Conservation (phyloP, 73 alveolate genomes). For the Loxodes magnus region DNA sequence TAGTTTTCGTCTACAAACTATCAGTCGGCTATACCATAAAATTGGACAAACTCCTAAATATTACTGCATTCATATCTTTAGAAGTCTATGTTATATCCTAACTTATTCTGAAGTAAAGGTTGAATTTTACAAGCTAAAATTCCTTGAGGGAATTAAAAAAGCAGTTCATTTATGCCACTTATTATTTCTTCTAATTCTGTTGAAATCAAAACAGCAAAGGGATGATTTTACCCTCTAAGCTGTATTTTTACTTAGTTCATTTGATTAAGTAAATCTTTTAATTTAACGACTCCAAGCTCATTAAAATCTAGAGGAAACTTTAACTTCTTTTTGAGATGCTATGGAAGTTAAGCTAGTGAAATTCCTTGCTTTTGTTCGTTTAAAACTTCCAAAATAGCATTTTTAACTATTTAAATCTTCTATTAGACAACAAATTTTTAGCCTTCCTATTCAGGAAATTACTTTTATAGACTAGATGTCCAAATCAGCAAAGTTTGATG, state of each 20-base stretch:
- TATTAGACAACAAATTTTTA: too few relatives aligned
- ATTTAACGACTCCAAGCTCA: constrained; percentile 41
- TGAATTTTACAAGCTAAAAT: background rate
- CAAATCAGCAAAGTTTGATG: constrained; percentile 41
- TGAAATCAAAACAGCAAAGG: constrained; percentile 25
- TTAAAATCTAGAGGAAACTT: constrained; percentile 15
- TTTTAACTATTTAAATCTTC: constrained; percentile 18
- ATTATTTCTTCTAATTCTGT: background rate
- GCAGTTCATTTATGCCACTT: background rate
- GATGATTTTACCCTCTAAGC: constrained; percentile 50
- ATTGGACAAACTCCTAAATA: background rate
- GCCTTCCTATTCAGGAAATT: constrained; percentile 4
- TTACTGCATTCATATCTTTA: background rate
- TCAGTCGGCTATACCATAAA: background rate
- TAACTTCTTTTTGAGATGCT: constrained; percentile 19
- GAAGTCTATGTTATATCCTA: background rate
- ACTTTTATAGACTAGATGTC: constrained; percentile 25
- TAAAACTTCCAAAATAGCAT: constrained; percentile 18
- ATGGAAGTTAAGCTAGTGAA: constrained; percentile 45
- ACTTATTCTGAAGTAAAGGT: background rate
- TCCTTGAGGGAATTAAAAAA: background rate
- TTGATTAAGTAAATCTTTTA: constrained; percentile 28
- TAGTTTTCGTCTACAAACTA: background rate
- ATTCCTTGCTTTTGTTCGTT: constrained; percentile 33
- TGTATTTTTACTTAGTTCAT: constrained; percentile 27